Evolutionary conservation across 805 yeast species (phyloP).

Genomic region (Hanseniaspora meyeri): DNA sequence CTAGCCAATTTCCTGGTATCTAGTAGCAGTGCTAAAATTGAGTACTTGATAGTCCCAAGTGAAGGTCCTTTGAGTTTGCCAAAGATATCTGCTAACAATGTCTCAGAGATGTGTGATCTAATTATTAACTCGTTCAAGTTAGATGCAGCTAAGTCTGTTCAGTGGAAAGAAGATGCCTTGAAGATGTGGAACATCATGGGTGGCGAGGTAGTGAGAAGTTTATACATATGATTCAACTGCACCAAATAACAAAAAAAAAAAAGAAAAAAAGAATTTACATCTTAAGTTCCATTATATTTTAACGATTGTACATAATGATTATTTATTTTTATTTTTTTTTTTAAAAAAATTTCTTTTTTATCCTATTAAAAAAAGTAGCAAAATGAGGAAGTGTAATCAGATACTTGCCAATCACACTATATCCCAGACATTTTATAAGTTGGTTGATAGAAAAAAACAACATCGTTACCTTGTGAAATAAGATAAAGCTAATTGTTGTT

Average conservation of each 20-base stretch:
- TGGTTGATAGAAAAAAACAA: too few species aligned
- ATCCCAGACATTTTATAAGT: too few species aligned
- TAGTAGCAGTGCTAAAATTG: conserved; percentile 1
- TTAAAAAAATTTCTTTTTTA: neutral
- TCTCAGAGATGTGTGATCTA: conserved; percentile 23
- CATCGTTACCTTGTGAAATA: too few species aligned
- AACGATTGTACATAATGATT: neutral
- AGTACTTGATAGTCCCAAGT: conserved; percentile 32
- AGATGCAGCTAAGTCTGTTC: neutral
- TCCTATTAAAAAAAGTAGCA: conserved; percentile 1
- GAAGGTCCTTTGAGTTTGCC: conserved; percentile 56
- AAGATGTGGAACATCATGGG: conserved; percentile 12
- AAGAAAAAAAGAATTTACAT: neutral
- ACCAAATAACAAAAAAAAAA: too few species aligned
- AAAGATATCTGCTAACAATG: conserved; percentile 29
- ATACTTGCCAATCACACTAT: too few species aligned
- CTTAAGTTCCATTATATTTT: conserved; percentile 3
- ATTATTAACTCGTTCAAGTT: conserved; percentile 16
- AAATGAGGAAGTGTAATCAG: neutral
- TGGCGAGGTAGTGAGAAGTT: conserved; percentile 12
- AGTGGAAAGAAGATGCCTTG: neutral
- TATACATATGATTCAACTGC: neutral
- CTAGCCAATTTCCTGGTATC: conserved; percentile 34
- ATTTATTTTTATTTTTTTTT: neutral
- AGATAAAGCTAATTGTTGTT: too few species aligned